Conservation (phyloP, 805 yeast genomes). For the Starmerella roubikii region DNA sequence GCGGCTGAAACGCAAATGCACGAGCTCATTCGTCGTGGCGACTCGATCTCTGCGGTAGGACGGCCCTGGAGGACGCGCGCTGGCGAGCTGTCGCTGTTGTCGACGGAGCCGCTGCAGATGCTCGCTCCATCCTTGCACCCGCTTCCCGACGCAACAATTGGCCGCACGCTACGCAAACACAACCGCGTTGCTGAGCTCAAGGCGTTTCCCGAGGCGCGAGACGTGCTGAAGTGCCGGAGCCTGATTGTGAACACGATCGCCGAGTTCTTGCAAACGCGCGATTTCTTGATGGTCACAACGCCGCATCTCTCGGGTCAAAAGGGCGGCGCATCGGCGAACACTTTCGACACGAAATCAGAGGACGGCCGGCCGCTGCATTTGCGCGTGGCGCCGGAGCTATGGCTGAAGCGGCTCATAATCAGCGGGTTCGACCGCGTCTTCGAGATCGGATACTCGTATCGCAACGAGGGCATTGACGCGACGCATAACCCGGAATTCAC, state of each 20-base stretch:
- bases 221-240: slow-evolving; percentile 39
- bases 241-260: slow-evolving; percentile 44
- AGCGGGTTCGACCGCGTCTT: slow-evolving; percentile 77
- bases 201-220: slow-evolving; percentile 39
- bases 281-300: slow-evolving; percentile 73
- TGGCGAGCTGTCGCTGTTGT: slow-evolving; percentile 65
- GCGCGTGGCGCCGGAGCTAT: slow-evolving; percentile 88
- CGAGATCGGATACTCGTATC: slow-evolving; percentile 70
- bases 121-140: slow-evolving; percentile 59
- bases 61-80: slow-evolving; percentile 59
- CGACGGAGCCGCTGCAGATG: slow-evolving; percentile 35
- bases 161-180: slow-evolving; percentile 42
- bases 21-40: slow-evolving; percentile 52
- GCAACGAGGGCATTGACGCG: slow-evolving; percentile 87
- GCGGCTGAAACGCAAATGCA: slow-evolving; percentile 32
- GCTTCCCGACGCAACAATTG: slow-evolving; percentile 49
- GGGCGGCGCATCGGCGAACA: slow-evolving; percentile 89
- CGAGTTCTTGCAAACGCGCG: slow-evolving; percentile 33
- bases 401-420: slow-evolving; percentile 74
- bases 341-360: slow-evolving; percentile 46
- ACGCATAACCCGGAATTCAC: slow-evolving; percentile 94
- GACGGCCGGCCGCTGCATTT: slow-evolving; percentile 34
- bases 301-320: slow-evolving; percentile 60
- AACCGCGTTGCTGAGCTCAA: slow-evolving; percentile 66
- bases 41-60: slow-evolving; percentile 53